Percentiles rank a stretch among this genome's conserved stretches.
Evolutionary conservation across 2,329 filamentous ascomycete species (phyloP).

Genomic region (Blumeriella jaapii): DNA sequence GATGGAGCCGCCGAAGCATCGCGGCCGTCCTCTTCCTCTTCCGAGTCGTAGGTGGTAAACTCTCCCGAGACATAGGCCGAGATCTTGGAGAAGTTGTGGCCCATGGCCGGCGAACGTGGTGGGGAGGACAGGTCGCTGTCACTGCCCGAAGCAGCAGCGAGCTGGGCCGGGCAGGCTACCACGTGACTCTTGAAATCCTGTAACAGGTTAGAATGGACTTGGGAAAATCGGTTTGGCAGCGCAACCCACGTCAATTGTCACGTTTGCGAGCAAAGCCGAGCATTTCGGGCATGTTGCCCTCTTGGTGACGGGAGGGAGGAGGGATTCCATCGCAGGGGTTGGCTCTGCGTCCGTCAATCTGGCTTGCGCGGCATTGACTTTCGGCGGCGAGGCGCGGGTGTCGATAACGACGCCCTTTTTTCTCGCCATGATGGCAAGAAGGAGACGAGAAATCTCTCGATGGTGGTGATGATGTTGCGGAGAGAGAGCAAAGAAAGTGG

Average conservation of each 20-base stretch:
- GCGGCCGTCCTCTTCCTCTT: slow-evolving; percentile 1
- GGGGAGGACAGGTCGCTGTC: slow-evolving; percentile 17
- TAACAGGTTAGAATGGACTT: slow-evolving; percentile 15
- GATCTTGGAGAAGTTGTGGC: background rate
- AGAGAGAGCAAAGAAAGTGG: slow-evolving; percentile 7
- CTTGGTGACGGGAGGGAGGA: slow-evolving; percentile 4
- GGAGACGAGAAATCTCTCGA: background rate
- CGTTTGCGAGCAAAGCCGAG: slow-evolving; percentile 3
- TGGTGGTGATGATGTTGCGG: slow-evolving; percentile 1
- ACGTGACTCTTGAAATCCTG: slow-evolving; percentile 25
- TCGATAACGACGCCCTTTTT: slow-evolving; percentile 2
- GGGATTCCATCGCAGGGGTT: slow-evolving; percentile 8
- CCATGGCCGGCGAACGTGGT: slow-evolving; percentile 4
- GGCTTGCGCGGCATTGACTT: slow-evolving; percentile 1
- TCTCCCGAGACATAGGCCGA: background rate
- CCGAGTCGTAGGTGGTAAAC: slow-evolving; percentile 1
- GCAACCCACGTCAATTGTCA: slow-evolving; percentile 2
- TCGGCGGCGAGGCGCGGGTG: slow-evolving; percentile 1
- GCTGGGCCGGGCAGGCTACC: slow-evolving; percentile 15
- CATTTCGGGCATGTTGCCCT: slow-evolving; percentile 10
- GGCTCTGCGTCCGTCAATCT: slow-evolving; percentile 1
- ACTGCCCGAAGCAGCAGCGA: slow-evolving; percentile 11
- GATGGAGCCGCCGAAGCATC: background rate
- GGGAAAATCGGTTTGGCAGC: background rate
- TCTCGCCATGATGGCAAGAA: slow-evolving; percentile 6